phyloP scores from a whole-genome alignment of 441 rosid species.

The Rhodomyrtus psidioides region DNA sequence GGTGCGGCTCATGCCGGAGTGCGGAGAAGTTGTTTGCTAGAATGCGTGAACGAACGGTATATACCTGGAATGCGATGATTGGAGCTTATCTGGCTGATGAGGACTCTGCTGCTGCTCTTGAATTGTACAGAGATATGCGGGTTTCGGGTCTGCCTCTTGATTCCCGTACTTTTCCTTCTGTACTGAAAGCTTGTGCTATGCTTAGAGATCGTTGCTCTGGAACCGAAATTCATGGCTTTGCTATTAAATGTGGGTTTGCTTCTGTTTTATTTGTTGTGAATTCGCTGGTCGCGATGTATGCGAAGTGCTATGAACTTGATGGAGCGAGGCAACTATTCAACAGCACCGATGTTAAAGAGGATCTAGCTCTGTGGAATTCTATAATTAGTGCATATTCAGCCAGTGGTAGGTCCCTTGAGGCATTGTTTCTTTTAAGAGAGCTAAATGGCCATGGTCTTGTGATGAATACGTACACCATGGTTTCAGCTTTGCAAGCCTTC shows the following conservation, averaged over 20 bases:
- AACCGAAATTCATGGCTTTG: constrained; percentile 57
- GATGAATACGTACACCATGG: constrained; percentile 41
- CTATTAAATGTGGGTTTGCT: constrained; percentile 36
- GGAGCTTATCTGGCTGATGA: constrained; percentile 54
- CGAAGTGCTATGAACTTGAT: constrained; percentile 51
- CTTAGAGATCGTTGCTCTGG: constrained; percentile 35
- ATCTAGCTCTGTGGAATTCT: constrained; percentile 79
- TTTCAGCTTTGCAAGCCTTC: constrained; percentile 73
- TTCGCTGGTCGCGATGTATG: constrained; percentile 74
- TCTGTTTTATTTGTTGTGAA: constrained; percentile 43
- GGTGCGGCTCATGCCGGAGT: constrained; percentile 38
- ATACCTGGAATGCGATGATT: constrained; percentile 77
- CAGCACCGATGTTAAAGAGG: constrained; percentile 29
- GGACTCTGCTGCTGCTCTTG: constrained; percentile 36
- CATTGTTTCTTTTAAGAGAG: constrained; percentile 49
- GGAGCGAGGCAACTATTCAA: constrained; percentile 62
- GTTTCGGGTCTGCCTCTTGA: constrained; percentile 37
- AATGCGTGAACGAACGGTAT: constrained; percentile 49
- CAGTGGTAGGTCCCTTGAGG: constrained; percentile 39
- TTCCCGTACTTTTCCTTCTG: constrained; percentile 48
- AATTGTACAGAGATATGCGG: constrained; percentile 42
- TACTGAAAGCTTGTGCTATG: constrained; percentile 52
- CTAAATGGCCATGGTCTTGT: constrained; percentile 43
- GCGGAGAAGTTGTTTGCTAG: constrained; percentile 61
- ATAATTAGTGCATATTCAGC: constrained; percentile 55